phyloP scores from a whole-genome alignment of 2,329 filamentous ascomycete species.

The Hymenoscyphus fructigenus region DNA sequence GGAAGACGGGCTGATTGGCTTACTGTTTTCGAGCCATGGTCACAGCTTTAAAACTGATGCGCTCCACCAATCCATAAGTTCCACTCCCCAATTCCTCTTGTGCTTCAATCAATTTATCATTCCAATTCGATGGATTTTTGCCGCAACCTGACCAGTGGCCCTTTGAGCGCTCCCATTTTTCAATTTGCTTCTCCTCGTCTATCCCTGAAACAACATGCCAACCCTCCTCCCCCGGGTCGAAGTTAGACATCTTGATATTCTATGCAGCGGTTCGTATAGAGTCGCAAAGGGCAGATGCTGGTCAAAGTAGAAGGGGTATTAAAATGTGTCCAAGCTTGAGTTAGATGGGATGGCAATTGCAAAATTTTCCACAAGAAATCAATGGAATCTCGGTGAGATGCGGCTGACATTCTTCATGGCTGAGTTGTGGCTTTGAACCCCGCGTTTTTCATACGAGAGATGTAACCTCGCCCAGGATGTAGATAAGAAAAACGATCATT shows the following conservation, averaged over 20 bases:
- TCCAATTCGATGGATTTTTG: constrained; percentile 26
- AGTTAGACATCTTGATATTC: neutral
- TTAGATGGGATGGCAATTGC: neutral
- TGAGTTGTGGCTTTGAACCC: neutral
- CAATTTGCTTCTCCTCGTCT: constrained; percentile 26
- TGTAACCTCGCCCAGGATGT: neutral
- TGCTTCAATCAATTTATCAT: constrained; percentile 22
- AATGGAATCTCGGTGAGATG: neutral
- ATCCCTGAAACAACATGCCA: constrained; percentile 26
- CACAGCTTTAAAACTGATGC: constrained; percentile 41
- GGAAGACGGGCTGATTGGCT: neutral
- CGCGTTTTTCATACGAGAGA: neutral
- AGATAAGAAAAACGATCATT: neutral
- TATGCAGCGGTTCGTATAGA: neutral
- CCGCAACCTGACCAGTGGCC: constrained; percentile 30
- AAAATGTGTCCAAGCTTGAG: neutral
- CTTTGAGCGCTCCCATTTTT: constrained; percentile 26
- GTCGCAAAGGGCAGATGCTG: neutral
- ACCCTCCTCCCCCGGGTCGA: constrained; percentile 17
- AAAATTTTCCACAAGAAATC: neutral
- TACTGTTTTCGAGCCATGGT: constrained; percentile 46
- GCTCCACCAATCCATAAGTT: constrained; percentile 46
- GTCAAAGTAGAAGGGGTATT: neutral
- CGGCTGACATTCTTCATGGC: neutral
- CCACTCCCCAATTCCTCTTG: constrained; percentile 43